Conservation (phyloP, 2,329 filamentous ascomycete species). For the Aspergillus alliaceus region DNA sequence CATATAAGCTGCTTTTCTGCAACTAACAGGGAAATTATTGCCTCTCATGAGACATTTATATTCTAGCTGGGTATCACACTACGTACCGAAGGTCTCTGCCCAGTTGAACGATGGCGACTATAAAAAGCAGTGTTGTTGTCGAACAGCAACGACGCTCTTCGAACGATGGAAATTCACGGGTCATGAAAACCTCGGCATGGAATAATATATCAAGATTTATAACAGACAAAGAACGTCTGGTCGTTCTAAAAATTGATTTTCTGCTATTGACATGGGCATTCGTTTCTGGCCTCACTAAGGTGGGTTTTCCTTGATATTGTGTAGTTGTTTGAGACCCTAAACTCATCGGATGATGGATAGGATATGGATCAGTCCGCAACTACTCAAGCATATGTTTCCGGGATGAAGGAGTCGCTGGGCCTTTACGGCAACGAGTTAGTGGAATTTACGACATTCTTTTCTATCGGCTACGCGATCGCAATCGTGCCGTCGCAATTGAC, state of each 20-base stretch:
- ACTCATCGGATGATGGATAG: not conserved
- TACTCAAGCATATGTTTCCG: conserved; percentile 36
- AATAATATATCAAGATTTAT: not conserved
- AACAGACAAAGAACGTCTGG: not conserved
- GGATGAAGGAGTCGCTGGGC: conserved; percentile 41
- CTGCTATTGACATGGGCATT: conserved; percentile 8
- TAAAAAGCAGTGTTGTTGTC: not conserved
- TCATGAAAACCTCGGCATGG: not conserved
- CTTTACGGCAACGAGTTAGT: conserved; percentile 43
- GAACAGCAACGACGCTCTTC: not conserved
- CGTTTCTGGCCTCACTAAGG: conserved; percentile 10
- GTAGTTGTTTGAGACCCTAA: not conserved
- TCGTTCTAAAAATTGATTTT: conserved; percentile 8
- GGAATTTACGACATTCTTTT: conserved; percentile 45
- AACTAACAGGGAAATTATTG: not conserved
- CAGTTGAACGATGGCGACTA: not conserved
- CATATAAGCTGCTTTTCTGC: not conserved
- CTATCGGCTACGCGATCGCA: conserved; percentile 40
- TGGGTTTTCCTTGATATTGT: not conserved
- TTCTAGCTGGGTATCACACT: not conserved
- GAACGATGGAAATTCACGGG: not conserved
- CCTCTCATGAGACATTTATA: not conserved
- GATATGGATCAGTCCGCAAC: conserved; percentile 13
- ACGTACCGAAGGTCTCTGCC: not conserved
- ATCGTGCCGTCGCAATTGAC: conserved; percentile 24